Evolutionary conservation across 2,329 filamentous ascomycete species (phyloP).

Genomic region (Albophoma yamanashiensis): DNA sequence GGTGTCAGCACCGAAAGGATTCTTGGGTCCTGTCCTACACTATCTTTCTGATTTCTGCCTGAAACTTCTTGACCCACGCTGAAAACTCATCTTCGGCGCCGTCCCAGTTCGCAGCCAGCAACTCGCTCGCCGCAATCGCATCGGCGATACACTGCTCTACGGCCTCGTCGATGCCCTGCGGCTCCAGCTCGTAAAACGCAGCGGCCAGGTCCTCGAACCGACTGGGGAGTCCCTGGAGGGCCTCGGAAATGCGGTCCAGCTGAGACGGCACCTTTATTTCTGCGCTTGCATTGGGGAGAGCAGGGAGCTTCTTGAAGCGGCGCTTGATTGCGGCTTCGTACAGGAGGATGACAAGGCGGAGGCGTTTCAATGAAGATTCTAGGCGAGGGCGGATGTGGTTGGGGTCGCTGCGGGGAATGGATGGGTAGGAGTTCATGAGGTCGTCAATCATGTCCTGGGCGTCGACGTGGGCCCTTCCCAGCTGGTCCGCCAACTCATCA

Average conservation of each 20-base stretch:
- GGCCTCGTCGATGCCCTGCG: constrained; percentile 42
- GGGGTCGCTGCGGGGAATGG: constrained; percentile 54
- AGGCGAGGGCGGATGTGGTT: constrained; percentile 55
- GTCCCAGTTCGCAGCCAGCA: constrained; percentile 51
- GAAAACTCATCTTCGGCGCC: constrained; percentile 66
- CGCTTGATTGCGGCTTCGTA: constrained; percentile 62
- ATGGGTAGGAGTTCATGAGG: constrained; percentile 50
- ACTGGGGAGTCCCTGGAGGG: constrained; percentile 52
- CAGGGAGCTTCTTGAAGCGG: constrained; percentile 49
- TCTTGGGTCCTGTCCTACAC: background rate
- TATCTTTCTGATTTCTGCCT: constrained; percentile 30
- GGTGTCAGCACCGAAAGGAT: background rate
- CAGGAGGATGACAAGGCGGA: constrained; percentile 57
- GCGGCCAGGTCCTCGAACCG: constrained; percentile 59
- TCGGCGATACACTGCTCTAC: constrained; percentile 51
- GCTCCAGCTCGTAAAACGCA: constrained; percentile 61
- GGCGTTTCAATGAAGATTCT: constrained; percentile 49
- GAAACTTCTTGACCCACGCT: constrained; percentile 57
- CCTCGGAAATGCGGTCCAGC: constrained; percentile 44
- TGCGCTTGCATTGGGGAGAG: constrained; percentile 24
- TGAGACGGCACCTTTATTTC: constrained; percentile 23
- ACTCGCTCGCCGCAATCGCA: constrained; percentile 43
- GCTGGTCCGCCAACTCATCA: constrained; percentile 20
- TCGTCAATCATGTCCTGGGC: constrained; percentile 55
- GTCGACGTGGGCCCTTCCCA: constrained; percentile 26